A percentile compares a stretch with the other conserved stretches of the same genome.
These are phyloP conservation scores for Ophiostoma sp. DNA, from an alignment of 2,329 filamentous ascomycete species.

Conservation along the genomic window DNA sequence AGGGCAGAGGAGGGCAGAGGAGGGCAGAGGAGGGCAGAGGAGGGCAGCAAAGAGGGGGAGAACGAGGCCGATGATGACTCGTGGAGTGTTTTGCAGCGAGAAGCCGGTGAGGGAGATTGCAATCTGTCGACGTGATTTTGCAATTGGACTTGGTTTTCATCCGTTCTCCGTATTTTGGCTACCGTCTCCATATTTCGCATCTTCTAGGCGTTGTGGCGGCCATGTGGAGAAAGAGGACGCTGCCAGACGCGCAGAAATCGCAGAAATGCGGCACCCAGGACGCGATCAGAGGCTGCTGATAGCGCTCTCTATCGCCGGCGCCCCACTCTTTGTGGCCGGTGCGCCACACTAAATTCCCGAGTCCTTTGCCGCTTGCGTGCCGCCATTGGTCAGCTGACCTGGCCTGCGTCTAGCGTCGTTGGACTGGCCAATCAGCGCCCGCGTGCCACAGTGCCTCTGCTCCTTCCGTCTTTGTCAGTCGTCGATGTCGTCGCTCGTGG, in stretches of 20 bases:
- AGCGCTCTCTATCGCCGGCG: background rate
- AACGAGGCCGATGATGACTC: background rate
- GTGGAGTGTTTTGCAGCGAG: background rate
- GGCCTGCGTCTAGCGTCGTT: background rate
- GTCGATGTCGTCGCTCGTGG: background rate
- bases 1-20: background rate
- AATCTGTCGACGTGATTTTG: constrained; percentile 4
- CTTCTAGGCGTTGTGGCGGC: background rate
- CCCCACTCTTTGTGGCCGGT: background rate
- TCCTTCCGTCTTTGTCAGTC: background rate
- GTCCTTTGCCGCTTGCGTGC: background rate
- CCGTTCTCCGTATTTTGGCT: constrained; percentile 14
- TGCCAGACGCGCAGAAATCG: too few species aligned
- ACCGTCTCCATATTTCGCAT: background rate
- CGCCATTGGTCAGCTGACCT: constrained; percentile 1
- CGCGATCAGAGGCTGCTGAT: background rate
- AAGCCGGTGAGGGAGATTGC: background rate
- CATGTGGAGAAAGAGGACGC: background rate
- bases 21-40: background rate
- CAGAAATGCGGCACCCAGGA: background rate
- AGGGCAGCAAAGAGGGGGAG: background rate
- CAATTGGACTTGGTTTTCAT: constrained; percentile 3
- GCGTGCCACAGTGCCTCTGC: background rate
- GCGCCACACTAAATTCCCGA: background rate
- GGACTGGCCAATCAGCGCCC: background rate